Percentiles rank a stretch among this genome's conserved stretches.
Evolutionary conservation across 768 basidiomycete species (phyloP).

Genomic region (Tricholoma sp.): DNA sequence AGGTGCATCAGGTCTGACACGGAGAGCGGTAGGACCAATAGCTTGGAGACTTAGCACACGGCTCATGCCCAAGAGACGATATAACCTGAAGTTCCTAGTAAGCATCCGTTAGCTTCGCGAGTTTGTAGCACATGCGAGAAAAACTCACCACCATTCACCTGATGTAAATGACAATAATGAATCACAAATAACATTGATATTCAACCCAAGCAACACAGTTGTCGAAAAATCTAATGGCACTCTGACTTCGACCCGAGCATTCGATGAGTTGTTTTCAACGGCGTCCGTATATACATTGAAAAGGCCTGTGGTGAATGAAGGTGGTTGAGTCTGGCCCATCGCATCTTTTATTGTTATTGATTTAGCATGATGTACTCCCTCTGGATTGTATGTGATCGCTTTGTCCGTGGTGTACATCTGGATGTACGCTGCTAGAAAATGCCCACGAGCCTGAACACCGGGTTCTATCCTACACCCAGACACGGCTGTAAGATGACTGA

Average conservation of each 20-base stretch:
- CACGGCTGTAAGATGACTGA: conserved; percentile 20
- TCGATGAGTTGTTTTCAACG: not conserved
- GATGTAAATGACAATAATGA: not conserved
- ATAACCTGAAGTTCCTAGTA: conserved; percentile 18
- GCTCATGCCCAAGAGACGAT: conserved; percentile 14
- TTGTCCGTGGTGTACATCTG: conserved; percentile 33
- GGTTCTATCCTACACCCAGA: conserved; percentile 26
- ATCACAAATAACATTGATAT: conserved; percentile 17
- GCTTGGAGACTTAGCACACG: conserved; percentile 12
- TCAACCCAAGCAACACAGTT: conserved; percentile 26
- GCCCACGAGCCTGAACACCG: conserved; percentile 13
- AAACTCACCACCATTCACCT: not conserved
- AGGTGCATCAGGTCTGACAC: conserved; percentile 8
- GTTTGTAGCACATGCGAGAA: too few relatives aligned
- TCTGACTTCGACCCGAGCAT: too few relatives aligned
- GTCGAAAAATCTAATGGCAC: too few relatives aligned
- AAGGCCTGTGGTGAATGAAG: conserved; percentile 11
- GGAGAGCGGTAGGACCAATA: not conserved
- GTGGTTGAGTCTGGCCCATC: not conserved
- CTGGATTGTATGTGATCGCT: conserved; percentile 17
- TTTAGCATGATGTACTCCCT: conserved; percentile 16
- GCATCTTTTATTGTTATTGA: not conserved
- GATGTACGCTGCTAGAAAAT: conserved; percentile 16
- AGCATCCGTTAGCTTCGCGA: too few relatives aligned
- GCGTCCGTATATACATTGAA: conserved; percentile 19